Base-by-base conservation (phyloP, 495 filamentous ascomycete species). In the Penicillium bialowiezense region DNA sequence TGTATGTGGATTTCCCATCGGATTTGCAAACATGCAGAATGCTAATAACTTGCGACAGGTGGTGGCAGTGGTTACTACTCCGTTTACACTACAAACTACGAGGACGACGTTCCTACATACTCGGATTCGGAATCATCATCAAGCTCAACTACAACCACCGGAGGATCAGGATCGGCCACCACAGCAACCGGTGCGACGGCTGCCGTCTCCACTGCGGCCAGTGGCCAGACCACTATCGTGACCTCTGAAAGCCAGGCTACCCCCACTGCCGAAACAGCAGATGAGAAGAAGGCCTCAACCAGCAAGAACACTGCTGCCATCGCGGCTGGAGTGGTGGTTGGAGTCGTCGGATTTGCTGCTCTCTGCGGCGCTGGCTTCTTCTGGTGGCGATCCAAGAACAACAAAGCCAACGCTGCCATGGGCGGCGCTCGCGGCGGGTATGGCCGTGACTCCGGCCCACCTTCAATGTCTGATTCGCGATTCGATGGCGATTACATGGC, bases 241-340 rank as follows among this genome's bases (percentile, higher is more conserved):
- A 77, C 74, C 9, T 61, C 64, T 6, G 42, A 65, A 3, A 60
- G 56, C 15, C 42, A 62, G 24, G 58, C 56, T 1, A 58, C 50
- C 7, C 40, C 58, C 9, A 31, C 45, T 0, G 40, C 42, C 33
- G 36, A 57, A 3, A 39, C 54, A 7, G 12, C 26, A 14, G 1
- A 20, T 5, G 18, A 39, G 12, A 57, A 67, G 19, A 62, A 69
- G 17, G 52, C 66, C 33, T 51, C 58, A 32, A 41, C 45, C 32
- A 67, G 73, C 8, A 67, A 85, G 19, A 85, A 81, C 52, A 86
- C 77, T 33, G 89, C 84, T 20, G 89, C 86, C 19, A 91, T 97
- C 50, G 92, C 89, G 21, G 92, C 82, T 20, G 93, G 92, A 48
- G 89, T 90, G 4, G 91, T 97, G 6, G 85, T 95, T 24, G 89